Base-by-base conservation (phyloP, 345 rosid genomes). In the Clausena lansium region DNA sequence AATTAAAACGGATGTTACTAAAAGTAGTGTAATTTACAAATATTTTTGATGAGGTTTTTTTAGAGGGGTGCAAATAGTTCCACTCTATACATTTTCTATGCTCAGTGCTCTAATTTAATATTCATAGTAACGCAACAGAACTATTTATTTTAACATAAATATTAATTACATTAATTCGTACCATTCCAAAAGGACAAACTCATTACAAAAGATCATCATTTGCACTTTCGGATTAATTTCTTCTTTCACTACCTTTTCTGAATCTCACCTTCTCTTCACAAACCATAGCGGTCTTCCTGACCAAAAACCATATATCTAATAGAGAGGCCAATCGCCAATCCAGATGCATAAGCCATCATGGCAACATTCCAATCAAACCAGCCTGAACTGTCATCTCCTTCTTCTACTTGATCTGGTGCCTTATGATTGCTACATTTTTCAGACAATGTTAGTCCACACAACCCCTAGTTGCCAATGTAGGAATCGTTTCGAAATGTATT, bases 281-380 rank as follows among this genome's bases (percentile, higher is more conserved):
- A 78, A 9, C 76, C 81, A 78, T 25, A 9, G 19, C 2, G 67
- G 57, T 36, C 27, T 69, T n/a, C 70, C 50, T 7, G 52, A 61
- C 13, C 24, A 30, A 63, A 79, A 7, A 73, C 67, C 41, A 79
- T 39, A 22, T 28, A 79, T 66, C 74, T 69, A 38, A 67, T 1
- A 0, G 50, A 22, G 28, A 79, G 6, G 20, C 70, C 74, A 7
- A 67, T 68, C 19, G 45, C 60, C 19, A 28, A 1, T 39, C 71
- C 9, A 38, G 30, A 19, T 22, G 28, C 28, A 3, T 67, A 67
- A 7, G 28, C 71, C 30, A 38, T 67, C 10, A 0, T 8, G 14
- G 19, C 52, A 5, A n/a, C 2, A 20, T 38, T 39, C 50, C 20
- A 67, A 39, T n/a, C 54, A 67, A 67, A 39, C 32, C 50, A 22